These are phyloP conservation scores for Thielaviopsis euricoi DNA, from an alignment of 2,329 filamentous ascomycete species.

Conservation along the genomic window DNA sequence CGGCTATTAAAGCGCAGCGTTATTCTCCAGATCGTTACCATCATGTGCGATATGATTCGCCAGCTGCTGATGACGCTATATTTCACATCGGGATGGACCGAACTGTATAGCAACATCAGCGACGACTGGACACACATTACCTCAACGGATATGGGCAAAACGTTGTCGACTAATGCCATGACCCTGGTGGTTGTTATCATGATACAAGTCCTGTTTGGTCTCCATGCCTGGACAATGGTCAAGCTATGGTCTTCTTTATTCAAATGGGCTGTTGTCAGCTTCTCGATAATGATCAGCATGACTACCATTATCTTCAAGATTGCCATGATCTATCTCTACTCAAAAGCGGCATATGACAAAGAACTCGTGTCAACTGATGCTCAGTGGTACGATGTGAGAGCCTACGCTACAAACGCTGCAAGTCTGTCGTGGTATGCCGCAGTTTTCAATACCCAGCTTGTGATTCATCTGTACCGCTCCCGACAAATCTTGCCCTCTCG, in stretches of 20 bases:
- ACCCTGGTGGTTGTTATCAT: constrained; percentile 28
- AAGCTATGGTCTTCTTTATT: constrained; percentile 26
- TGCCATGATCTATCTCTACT: constrained; percentile 15
- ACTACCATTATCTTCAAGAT: constrained; percentile 16
- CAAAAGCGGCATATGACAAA: constrained; percentile 15
- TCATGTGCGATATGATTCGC: constrained; percentile 45
- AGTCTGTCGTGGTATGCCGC: constrained; percentile 37
- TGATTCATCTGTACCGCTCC: constrained; percentile 30
- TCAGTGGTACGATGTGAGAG: constrained; percentile 22
- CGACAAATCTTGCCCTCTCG: constrained; percentile 29
- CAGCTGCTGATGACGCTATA: constrained; percentile 39
- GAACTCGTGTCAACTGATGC: background rate
- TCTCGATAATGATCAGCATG: constrained; percentile 17
- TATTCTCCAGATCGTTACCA: constrained; percentile 43
- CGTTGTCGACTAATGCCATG: constrained; percentile 25
- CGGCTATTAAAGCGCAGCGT: constrained; percentile 51
- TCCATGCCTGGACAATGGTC: constrained; percentile 38
- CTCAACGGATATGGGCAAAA: constrained; percentile 19
- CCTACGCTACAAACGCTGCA: constrained; percentile 23
- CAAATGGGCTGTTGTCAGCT: constrained; percentile 16
- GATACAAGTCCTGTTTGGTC: constrained; percentile 29
- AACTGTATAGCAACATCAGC: constrained; percentile 43
- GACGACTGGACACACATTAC: constrained; percentile 36
- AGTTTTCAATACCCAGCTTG: constrained; percentile 35
- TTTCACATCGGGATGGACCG: constrained; percentile 42